Percentiles rank a stretch among this genome's conserved stretches.
Evolutionary conservation across 2,329 filamentous ascomycete species (phyloP).

Genomic region (Colletotrichum liriopes): DNA sequence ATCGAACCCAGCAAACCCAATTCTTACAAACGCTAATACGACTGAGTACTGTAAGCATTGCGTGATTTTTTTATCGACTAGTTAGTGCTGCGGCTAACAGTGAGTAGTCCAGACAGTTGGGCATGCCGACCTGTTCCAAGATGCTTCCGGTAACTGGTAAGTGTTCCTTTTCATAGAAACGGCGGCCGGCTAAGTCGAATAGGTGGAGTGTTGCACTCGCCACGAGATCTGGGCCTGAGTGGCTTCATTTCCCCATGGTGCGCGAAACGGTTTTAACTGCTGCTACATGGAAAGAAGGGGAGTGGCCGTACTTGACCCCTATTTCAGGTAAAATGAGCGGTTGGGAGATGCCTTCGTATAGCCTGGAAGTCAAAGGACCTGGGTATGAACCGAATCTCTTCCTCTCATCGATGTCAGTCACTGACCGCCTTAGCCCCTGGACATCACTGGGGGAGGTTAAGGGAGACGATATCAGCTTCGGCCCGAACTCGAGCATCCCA

Average conservation of each 20-base stretch:
- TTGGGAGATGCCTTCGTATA: conserved; percentile 52
- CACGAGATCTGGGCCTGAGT: conserved; percentile 57
- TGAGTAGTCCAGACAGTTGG: conserved; percentile 64
- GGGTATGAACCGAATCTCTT: conserved; percentile 50
- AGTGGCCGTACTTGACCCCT: conserved; percentile 51
- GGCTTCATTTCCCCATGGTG: conserved; percentile 59
- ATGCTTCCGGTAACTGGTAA: conserved; percentile 56
- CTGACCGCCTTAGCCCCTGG: conserved; percentile 44
- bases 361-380: conserved; percentile 49
- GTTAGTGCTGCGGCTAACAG: background rate
- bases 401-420: background rate
- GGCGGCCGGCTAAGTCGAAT: background rate
- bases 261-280: conserved; percentile 59
- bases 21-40: conserved; percentile 62
- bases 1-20: conserved; percentile 59
- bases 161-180: background rate
- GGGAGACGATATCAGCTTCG: conserved; percentile 64
- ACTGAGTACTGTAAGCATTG: conserved; percentile 52
- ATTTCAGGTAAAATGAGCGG: conserved; percentile 54
- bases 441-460: conserved; percentile 49
- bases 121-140: conserved; percentile 71
- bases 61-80: background rate
- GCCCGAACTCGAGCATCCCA: conserved; percentile 60
- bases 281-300: conserved; percentile 53
- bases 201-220: conserved; percentile 58